Evolutionary conservation across 2,329 filamentous ascomycete species (phyloP), one percentile per base, ranked within the genome.

Genomic region (Xylaria multiplex): DNA sequence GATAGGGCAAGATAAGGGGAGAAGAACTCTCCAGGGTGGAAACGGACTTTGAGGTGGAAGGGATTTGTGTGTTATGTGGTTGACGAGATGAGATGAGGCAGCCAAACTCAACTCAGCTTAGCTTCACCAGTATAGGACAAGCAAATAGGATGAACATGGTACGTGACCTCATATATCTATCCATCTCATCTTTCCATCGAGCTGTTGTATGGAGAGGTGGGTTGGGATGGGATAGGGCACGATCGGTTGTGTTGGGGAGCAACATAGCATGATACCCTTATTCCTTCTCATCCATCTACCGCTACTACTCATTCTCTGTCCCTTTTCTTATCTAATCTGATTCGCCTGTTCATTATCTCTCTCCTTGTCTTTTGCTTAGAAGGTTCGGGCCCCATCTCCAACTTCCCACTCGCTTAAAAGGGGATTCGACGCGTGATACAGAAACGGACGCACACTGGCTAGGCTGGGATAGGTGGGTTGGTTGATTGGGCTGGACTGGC

Each of bases 211-310:
- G 11, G 11, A 14, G 37, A 40, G 13, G 37, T 14, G 37, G 2
- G 37, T 40, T 40, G 13, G 9, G 37, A 40, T 13, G 13, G 6
- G 8, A 40, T 13, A 8, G 35, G 35, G 5, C 35, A 7, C 19
- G 49, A 6, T 30, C 9, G 49, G 16, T 11, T 53, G 50, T 58
- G 59, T 64, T 49, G 30, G 50, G 48, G 63, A 50, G 24, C 52
- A 67, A 8, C 67, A 68, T 71, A 69, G 67, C 69, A 69, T 69
- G 62, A 67, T 69, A 67, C 64, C 64, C 64, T 64, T 68, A 59
- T 65, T 58, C 57, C 43, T 54, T 27, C 27, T 57, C n/a, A 48
- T 60, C 50, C 56, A 49, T 57, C 45, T 40, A 48, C 40, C 2
- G 9, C n/a, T 49, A n/a, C 19, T 32, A 14, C 43, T 35, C 50